Evolutionary conservation across 148 eudicot species (phyloP), one percentile per base, ranked within the genome.

Genomic region (Silene uniflora): DNA sequence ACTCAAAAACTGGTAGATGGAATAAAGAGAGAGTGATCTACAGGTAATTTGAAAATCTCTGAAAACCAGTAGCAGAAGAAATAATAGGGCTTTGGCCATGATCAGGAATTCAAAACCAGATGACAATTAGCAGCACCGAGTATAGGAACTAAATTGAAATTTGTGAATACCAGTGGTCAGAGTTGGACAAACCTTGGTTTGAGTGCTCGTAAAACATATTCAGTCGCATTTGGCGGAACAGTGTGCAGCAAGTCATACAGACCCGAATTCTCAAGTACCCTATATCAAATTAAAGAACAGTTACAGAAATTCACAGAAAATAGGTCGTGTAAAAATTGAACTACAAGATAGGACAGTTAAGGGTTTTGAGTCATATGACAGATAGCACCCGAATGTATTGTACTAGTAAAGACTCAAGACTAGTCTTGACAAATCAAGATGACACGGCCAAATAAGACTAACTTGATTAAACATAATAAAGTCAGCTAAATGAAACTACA

Each of bases 211-310:
- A 76, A 67, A 27, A 76, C 44, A 49, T 76, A 76, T 55, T 76
- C 78, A 22, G 78, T 55, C 35, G 78, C 78, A 67, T 76, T 76
- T 67, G 72, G 18, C 21, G 78, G 78, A 76, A 76, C 22, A 54
- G 63, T 67, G 16, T 76, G 73, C 72, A 67, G 54, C 78, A 76
- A 76, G 55, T 76, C 78, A 76, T 76, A 76, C 22, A 63, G 72
- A 35, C 63, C 78, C 17, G 56, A 56, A 47, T 47, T 22, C 6
- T 69, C 60, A 64, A 23, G 44, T 3, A 56, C 10, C 77, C 77
- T 74, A 58, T 47, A 49, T 52, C 29, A 49, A 27, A 22, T 55
- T 32, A 19, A 59, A 52, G 39, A 23, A 22, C n/a, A 23, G 49
- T 17, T 23, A 14, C 27, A 27, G 22, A 27, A 46, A 55, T 0